Conservation (phyloP, 805 yeast species). For the Kodamaea kakaduensis region DNA sequence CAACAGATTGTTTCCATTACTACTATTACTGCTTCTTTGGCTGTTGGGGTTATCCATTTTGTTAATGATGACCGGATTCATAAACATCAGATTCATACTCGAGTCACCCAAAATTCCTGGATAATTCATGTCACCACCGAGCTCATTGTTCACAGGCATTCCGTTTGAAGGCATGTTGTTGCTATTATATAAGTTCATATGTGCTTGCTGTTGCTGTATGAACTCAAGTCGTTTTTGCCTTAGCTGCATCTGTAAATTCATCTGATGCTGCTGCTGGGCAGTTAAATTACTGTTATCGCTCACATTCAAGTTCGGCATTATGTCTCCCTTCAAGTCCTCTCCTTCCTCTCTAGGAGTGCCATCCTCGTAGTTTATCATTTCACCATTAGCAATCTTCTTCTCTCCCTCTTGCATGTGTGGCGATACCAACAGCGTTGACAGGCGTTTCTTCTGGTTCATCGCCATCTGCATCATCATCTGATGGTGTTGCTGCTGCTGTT, state of each 20-base stretch:
- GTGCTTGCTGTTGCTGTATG: slow-evolving; percentile 16
- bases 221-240: slow-evolving; percentile 17
- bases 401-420: slow-evolving; percentile 7
- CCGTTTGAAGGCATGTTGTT: slow-evolving; percentile 4
- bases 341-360: slow-evolving; percentile 6
- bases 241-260: slow-evolving; percentile 16
- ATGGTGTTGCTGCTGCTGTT: slow-evolving; percentile 10
- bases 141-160: not conserved
- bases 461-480: slow-evolving; percentile 10
- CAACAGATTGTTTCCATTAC: slow-evolving; percentile 4
- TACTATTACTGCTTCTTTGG: slow-evolving; percentile 8
- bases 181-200: slow-evolving; percentile 7
- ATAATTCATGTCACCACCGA: slow-evolving; percentile 5
- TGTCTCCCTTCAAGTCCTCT: slow-evolving; percentile 6
- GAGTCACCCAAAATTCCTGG: slow-evolving; percentile 5
- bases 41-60: slow-evolving; percentile 7
- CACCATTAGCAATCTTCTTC: slow-evolving; percentile 6
- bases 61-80: slow-evolving; percentile 9
- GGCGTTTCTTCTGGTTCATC: slow-evolving; percentile 5
- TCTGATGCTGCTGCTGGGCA: slow-evolving; percentile 16
- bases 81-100: slow-evolving; percentile 10
- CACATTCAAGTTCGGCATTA: slow-evolving; percentile 10
- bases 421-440: slow-evolving; percentile 4
- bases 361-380: slow-evolving; percentile 7
- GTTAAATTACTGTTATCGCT: slow-evolving; percentile 6